Conservation (phyloP, 371 early-diverging fungal genomes). For the Mortierella sp. region DNA sequence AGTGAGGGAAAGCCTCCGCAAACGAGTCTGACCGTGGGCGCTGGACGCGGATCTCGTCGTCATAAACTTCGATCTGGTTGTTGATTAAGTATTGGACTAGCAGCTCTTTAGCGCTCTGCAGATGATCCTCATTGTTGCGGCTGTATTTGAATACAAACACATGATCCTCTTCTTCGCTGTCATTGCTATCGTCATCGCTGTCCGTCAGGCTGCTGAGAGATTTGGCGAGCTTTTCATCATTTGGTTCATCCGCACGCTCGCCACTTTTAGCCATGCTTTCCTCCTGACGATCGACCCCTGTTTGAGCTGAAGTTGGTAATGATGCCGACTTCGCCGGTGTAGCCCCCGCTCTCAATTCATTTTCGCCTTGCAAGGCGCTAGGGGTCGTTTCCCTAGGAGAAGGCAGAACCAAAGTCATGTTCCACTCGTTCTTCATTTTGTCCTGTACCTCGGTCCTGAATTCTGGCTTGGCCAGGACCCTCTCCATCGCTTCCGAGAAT, state of each 20-base stretch:
- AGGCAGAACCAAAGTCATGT: conserved; percentile 41
- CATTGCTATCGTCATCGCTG: conserved; percentile 29
- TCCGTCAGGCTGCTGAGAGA: conserved; percentile 48
- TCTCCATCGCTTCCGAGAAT: conserved; percentile 42
- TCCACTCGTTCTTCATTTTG: conserved; percentile 44
- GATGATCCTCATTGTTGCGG: conserved; percentile 52
- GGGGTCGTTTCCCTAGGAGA: conserved; percentile 5
- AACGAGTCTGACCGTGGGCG: conserved; percentile 53
- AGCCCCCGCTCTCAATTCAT: not conserved
- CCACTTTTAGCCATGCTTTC: not conserved
- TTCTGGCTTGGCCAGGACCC: conserved; percentile 42
- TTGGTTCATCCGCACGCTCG: not conserved
- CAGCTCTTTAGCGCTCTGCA: conserved; percentile 55
- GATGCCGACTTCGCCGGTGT: not conserved
- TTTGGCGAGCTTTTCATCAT: conserved; percentile 20
- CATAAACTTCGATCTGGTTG: conserved; percentile 58
- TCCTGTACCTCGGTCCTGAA: conserved; percentile 29
- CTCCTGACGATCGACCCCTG: not conserved
- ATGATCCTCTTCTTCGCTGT: conserved; percentile 43
- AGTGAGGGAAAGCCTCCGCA: conserved; percentile 53
- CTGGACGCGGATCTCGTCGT: conserved; percentile 45
- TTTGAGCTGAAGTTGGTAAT: not conserved
- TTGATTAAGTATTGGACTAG: conserved; percentile 58
- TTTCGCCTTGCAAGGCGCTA: not conserved
- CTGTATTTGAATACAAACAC: conserved; percentile 55